phyloP scores from a whole-genome alignment of 768 basidiomycete species.

The Coprinellus aureogranulatus region DNA sequence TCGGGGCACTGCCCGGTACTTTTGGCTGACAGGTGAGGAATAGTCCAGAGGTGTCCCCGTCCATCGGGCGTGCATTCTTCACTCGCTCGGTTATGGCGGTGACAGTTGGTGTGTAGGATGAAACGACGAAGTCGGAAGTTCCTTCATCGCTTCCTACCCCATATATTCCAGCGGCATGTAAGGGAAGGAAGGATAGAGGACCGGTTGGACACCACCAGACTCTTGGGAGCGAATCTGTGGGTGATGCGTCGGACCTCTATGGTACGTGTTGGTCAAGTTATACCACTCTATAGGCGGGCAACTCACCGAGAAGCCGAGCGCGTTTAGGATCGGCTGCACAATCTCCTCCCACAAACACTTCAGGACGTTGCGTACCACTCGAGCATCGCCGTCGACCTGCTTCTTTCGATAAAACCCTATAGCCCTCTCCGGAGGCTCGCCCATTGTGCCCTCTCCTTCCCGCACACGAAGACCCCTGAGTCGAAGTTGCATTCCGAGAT shows the following conservation, averaged over 20 bases:
- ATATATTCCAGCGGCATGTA: constrained; percentile 38
- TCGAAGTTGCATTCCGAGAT: background rate
- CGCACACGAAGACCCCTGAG: background rate
- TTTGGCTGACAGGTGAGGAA: constrained; percentile 2
- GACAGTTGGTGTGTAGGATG: constrained; percentile 20
- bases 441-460: background rate
- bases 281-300: background rate
- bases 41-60: background rate
- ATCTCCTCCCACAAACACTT: background rate
- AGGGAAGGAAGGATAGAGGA: constrained; percentile 31
- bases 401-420: background rate
- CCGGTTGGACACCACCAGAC: constrained; percentile 27
- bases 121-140: constrained; percentile 15
- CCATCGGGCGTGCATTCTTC: background rate
- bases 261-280: background rate
- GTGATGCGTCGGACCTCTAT: background rate
- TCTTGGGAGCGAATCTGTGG: background rate
- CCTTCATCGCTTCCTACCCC: background rate
- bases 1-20: background rate
- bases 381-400: background rate
- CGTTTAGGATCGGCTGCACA: background rate
- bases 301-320: background rate
- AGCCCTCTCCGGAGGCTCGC: background rate
- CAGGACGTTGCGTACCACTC: background rate
- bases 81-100: constrained; percentile 5